These are phyloP conservation scores for Allium cepa DNA, from an alignment of 106 monocot genomes.

Conservation along the genomic window DNA sequence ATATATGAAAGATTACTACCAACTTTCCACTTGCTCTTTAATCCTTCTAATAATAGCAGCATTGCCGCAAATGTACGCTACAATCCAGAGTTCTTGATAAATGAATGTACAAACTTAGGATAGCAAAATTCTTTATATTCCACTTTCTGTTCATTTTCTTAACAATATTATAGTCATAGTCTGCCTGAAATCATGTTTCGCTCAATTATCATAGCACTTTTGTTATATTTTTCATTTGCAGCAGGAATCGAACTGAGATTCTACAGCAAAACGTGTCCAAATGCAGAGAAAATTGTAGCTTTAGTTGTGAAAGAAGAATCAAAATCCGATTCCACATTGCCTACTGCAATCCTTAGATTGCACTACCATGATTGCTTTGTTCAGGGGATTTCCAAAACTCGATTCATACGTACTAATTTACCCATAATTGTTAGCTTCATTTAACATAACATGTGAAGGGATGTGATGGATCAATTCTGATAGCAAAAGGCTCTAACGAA, in stretches of 20 bases:
- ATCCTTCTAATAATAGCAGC: too few species aligned
- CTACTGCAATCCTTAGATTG: constrained; percentile 58
- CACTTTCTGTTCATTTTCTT: too few species aligned
- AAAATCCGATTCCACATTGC: constrained; percentile 38
- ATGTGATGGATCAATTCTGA: constrained; percentile 7
- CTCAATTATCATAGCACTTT: neutral
- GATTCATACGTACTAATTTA: neutral
- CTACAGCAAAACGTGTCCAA: constrained; percentile 38
- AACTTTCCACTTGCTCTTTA: too few species aligned
- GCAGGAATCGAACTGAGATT: neutral
- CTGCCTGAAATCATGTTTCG: neutral
- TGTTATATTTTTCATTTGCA: neutral
- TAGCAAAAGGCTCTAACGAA: neutral
- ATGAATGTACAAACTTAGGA: too few species aligned
- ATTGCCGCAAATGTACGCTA: too few species aligned
- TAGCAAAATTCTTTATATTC: too few species aligned
- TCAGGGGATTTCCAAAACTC: constrained; percentile 25
- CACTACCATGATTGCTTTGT: constrained; percentile 95
- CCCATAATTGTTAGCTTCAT: neutral
- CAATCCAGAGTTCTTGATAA: too few species aligned
- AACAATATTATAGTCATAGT: too few species aligned
- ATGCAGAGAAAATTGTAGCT: constrained; percentile 51
- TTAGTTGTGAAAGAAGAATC: constrained; percentile 46
- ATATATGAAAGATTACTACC: too few species aligned
- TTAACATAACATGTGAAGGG: neutral